These are phyloP conservation scores for Tolypocladium album DNA, from an alignment of 2,329 filamentous ascomycete species.

Conservation along the genomic window DNA sequence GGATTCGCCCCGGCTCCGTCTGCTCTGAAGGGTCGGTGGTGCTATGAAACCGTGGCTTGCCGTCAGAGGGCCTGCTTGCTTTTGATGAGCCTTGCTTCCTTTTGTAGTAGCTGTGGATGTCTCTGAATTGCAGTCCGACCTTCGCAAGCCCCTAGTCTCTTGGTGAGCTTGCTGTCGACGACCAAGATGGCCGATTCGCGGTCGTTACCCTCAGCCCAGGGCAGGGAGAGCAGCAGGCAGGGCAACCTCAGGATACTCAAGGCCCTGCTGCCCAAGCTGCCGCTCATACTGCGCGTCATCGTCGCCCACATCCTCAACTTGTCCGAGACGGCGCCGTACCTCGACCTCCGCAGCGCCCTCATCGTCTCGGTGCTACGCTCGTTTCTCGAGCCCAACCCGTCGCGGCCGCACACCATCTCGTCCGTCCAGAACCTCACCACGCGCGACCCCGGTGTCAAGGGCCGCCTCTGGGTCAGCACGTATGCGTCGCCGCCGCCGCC, in stretches of 20 bases:
- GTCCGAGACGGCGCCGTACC: conserved; percentile 62
- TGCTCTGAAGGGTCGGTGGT: not conserved
- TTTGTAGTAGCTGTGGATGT: not conserved
- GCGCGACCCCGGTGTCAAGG: conserved; percentile 59
- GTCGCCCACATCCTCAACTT: conserved; percentile 54
- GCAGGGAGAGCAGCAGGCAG: not conserved
- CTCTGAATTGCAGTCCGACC: not conserved
- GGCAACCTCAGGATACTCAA: conserved; percentile 8
- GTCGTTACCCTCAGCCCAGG: not conserved
- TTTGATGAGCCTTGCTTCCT: not conserved
- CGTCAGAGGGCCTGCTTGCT: not conserved
- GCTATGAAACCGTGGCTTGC: not conserved
- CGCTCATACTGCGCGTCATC: conserved; percentile 50
- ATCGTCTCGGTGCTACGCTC: conserved; percentile 62
- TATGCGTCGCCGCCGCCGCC: conserved; percentile 52
- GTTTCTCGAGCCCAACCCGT: conserved; percentile 33
- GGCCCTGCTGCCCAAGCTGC: conserved; percentile 43
- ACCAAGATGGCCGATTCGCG: not conserved
- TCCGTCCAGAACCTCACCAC: conserved; percentile 53
- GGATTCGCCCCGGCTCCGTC: not conserved
- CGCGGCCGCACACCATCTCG: conserved; percentile 39
- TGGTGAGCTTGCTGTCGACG: not conserved
- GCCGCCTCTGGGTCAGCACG: conserved; percentile 71
- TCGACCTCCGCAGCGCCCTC: conserved; percentile 68
- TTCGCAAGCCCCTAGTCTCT: not conserved